A percentile compares a stretch with the other conserved stretches of the same genome.
Evolutionary conservation across 768 basidiomycete genomes (phyloP).

Genomic region (Mycena amicta): DNA sequence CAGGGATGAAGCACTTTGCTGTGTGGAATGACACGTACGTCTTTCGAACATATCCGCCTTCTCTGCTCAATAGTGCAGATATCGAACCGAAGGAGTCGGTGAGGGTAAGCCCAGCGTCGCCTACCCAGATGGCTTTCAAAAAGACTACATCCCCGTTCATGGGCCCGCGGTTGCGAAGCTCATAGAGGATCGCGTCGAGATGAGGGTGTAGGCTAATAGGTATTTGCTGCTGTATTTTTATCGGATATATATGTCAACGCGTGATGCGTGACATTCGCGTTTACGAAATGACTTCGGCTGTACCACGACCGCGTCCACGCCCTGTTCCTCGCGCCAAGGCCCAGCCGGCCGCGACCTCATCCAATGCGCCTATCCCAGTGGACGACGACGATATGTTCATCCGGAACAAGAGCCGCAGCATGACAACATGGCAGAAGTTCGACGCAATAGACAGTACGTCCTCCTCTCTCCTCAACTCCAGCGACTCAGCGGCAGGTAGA

Average conservation of each 20-base stretch:
- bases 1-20: slow-evolving; percentile 67
- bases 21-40: slow-evolving; percentile 81
- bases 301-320: slow-evolving; percentile 49
- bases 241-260: neutral
- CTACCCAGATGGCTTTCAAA: slow-evolving; percentile 89
- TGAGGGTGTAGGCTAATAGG: slow-evolving; percentile 2
- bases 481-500: neutral
- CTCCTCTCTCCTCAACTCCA: too few relatives aligned
- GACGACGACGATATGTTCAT: slow-evolving; percentile 75
- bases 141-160: slow-evolving; percentile 71
- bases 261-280: neutral
- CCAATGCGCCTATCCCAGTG: slow-evolving; percentile 34
- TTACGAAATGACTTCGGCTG: neutral
- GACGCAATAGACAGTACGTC: slow-evolving; percentile 58
- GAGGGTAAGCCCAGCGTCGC: slow-evolving; percentile 45
- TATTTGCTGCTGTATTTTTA: neutral
- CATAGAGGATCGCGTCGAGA: slow-evolving; percentile 65
- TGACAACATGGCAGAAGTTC: slow-evolving; percentile 60
- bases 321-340: slow-evolving; percentile 48
- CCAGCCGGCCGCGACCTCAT: slow-evolving; percentile 22
- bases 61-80: slow-evolving; percentile 36
- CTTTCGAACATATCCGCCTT: neutral
- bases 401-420: slow-evolving; percentile 60
- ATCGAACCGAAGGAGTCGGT: slow-evolving; percentile 32
- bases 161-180: slow-evolving; percentile 66